Base-by-base conservation (phyloP, 2,329 filamentous ascomycete species). In the Aureobasidium namibiae region DNA sequence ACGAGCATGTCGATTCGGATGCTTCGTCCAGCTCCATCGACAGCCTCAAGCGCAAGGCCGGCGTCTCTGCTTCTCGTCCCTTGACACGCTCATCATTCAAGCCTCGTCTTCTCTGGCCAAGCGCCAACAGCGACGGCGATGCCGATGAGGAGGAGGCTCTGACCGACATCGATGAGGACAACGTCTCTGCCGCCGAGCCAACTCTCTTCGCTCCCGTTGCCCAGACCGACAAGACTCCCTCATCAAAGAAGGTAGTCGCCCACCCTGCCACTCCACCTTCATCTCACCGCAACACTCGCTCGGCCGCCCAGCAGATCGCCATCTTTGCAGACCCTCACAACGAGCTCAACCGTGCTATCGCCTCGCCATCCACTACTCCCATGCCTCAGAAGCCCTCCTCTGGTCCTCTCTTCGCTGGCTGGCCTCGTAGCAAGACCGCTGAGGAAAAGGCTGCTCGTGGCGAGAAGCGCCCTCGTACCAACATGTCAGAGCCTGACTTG, bases 51-150 rank as follows among this genome's bases (percentile, higher is more conserved):
- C 67, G 73, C 46, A 67, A 73, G 59, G 73, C 72, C 34, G 76
- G 76, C 18, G 60, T 63, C 16, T 66, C 69, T 36, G 70, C 71
- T 42, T 65, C 70, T 34, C 78, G 78, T 31, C 82, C 79, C 23
- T 73, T 87, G 56, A 87, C 85, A 24, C 84, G 87, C 60, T 85
- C 86, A n/a, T 77, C 81, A 1, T 79, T 91, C 69, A 86, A 88
- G 72, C 88, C 88, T 14, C 83, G 86, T 34, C 80, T 90, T 9
- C 80, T 92, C 8, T 92, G 90, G 73, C 82, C 84, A 4, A 29
- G 13, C 44, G 44, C 54, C 21, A n/a, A 31, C 44, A 72, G 75
- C 41, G 76, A 72, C 67, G 65, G 72, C 53, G 80, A 84, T 56
- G 83, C 85, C 56, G 84, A 88, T 38, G 72, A 80, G 66, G 72